Evolutionary conservation across 1,139 yeast species (phyloP).

Genomic region (Taiozyma sp.): DNA sequence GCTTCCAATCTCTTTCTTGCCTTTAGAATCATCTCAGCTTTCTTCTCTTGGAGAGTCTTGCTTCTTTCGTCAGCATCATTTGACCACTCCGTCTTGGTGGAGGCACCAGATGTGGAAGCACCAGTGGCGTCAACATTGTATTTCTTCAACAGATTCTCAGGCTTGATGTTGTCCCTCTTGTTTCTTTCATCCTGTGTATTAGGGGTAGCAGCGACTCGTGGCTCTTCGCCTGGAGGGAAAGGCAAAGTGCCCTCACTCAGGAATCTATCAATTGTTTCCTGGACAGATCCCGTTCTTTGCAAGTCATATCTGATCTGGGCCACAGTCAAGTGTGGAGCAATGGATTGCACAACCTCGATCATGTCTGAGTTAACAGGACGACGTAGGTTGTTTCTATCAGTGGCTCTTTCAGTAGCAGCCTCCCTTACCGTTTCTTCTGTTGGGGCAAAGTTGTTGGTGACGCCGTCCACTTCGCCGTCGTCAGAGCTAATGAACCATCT

Average conservation of each 20-base stretch:
- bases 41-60: constrained; percentile 38
- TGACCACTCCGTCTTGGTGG: constrained; percentile 28
- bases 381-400: constrained; percentile 15
- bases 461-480: constrained; percentile 17
- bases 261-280: constrained; percentile 67
- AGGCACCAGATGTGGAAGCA: not conserved
- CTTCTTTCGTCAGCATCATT: constrained; percentile 34
- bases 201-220: constrained; percentile 9
- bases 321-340: constrained; percentile 67
- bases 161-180: constrained; percentile 15
- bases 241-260: constrained; percentile 64
- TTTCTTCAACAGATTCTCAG: constrained; percentile 22
- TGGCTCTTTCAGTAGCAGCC: constrained; percentile 1
- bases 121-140: constrained; percentile 14
- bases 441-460: constrained; percentile 8
- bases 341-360: constrained; percentile 80
- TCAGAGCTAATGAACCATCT: constrained; percentile 59
- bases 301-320: constrained; percentile 67
- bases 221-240: constrained; percentile 48
- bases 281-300: constrained; percentile 72
- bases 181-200: constrained; percentile 16
- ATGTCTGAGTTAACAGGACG: constrained; percentile 70
- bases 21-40: constrained; percentile 42
- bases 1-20: constrained; percentile 40
- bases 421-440: constrained; percentile 4